A percentile compares a stretch with the other conserved stretches of the same genome.
Evolutionary conservation across 331 rosid species (phyloP).

Genomic region (Prunus yedoensis): DNA sequence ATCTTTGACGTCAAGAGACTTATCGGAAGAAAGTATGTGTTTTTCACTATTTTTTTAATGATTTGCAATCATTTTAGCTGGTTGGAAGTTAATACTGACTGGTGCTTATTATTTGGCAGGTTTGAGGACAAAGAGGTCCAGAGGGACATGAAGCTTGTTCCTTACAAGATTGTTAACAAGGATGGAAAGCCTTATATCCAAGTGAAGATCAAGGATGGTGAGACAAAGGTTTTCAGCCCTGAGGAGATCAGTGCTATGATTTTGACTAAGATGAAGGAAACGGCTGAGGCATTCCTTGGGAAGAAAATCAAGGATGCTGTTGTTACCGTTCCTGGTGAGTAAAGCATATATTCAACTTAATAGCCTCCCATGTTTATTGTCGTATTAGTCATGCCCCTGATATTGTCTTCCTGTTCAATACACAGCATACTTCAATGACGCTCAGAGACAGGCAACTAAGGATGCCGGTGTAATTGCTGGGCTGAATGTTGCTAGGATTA

Average conservation of each 20-base stretch:
- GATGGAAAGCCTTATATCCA: constrained; percentile 94
- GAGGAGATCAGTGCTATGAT: constrained; percentile 94
- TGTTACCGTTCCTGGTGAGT: constrained; percentile 90
- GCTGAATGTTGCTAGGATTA: constrained; percentile 79
- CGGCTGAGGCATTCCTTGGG: constrained; percentile 92
- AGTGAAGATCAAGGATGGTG: constrained; percentile 78
- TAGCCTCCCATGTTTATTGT: not conserved
- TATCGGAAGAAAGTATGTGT: constrained; percentile 78
- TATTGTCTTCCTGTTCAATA: constrained; percentile 13
- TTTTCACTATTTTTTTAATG: not conserved
- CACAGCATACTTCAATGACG: constrained; percentile 90
- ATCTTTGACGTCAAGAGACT: constrained; percentile 89
- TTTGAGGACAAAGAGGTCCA: constrained; percentile 93
- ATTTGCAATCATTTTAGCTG: not conserved
- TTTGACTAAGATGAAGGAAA: constrained; percentile 81
- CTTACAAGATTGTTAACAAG: constrained; percentile 84
- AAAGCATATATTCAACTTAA: not conserved
- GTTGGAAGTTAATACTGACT: constrained; percentile 10
- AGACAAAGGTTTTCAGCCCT: constrained; percentile 90
- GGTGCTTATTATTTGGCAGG: constrained; percentile 37
- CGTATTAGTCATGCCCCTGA: not conserved
- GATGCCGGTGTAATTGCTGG: constrained; percentile 88
- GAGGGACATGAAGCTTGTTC: constrained; percentile 79
- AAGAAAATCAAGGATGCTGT: constrained; percentile 84
- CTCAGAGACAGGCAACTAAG: constrained; percentile 96